phyloP scores from a whole-genome alignment of 164 flowering plant genomes.

The Liquidambar formosana region DNA sequence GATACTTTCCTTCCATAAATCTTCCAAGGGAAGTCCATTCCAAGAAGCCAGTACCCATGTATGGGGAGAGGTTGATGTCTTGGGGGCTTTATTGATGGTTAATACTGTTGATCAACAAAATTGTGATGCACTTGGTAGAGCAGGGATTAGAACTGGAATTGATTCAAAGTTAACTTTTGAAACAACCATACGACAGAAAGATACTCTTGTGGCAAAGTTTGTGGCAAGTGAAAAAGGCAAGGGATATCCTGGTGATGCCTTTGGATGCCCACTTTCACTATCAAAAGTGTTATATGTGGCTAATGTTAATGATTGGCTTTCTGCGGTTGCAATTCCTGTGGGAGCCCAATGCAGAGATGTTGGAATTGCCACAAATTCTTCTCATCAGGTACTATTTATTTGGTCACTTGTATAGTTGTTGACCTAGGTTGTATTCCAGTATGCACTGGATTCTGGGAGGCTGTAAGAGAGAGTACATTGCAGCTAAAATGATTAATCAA shows the following conservation, averaged over 20 bases:
- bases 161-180: constrained; percentile 65
- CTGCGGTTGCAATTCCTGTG: constrained; percentile 58
- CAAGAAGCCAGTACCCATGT: constrained; percentile 63
- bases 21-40: constrained; percentile 64
- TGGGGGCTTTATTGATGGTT: constrained; percentile 58
- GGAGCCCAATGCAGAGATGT: constrained; percentile 84
- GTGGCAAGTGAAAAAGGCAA: constrained; percentile 40
- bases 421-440: background rate
- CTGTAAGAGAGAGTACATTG: background rate
- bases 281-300: constrained; percentile 65
- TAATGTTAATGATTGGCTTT: constrained; percentile 64
- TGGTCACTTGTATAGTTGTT: background rate
- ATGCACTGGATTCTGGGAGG: background rate
- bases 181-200: constrained; percentile 58
- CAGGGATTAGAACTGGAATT: constrained; percentile 68
- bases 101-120: constrained; percentile 42
- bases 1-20: constrained; percentile 56
- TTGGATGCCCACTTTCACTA: constrained; percentile 62
- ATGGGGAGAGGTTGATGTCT: constrained; percentile 62
- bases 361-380: constrained; percentile 30
- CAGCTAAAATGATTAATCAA: no score
- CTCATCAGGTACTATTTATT: constrained; percentile 45
- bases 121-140: constrained; percentile 38
- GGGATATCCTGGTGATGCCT: constrained; percentile 21
- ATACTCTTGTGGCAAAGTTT: constrained; percentile 65